Evolutionary conservation across 140 eudicot genomes (phyloP), one percentile per base, ranked within the genome.

Genomic region (Bidens hawaiensis): DNA sequence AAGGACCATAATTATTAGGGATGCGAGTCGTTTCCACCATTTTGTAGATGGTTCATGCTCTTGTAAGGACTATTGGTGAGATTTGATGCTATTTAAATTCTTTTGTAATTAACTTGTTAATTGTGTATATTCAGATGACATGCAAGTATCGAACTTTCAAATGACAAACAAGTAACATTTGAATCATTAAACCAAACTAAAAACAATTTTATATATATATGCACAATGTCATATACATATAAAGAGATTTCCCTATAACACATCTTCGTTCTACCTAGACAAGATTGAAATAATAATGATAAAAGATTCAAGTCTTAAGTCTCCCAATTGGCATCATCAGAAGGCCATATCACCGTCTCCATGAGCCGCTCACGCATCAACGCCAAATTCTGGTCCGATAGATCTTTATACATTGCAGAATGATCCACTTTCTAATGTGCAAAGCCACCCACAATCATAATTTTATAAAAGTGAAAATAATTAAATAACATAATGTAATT

Each of bases 331-430:
- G 90, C 62, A 65, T 93, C 99, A 34, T 88, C 95, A 0, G 96
- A 76, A 0, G 99, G 96, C 99, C 96, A 93, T 34, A 82, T 72
- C 58, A 88, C 86, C 12, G 99, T 93, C 76, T 85, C 89, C 73
- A 80, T 58, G 25, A 93, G 87, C 26, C 96, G 81, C 65, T 88
- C 96, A 14, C 99, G 99, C 99, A 93, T 82, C 84, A 93, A 78
- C 72, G 79, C 96, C 77, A 91, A 62, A 68, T 93, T 93, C 71
- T 93, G 87, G 67, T 91, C 95, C 0, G 98, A 84, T 54, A 91
- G 79, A 51, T 76, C 75, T 31, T 88, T 67, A 60, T 91, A 91
- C 82, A 91, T 87, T 45, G 77, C 93, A 0, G 80, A 78, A 76
- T 91, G 98, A 76, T 91, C 83, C 54, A 86, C 85, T 87, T 80